These are phyloP conservation scores for Tolypocladium nubicola DNA, from an alignment of 2,329 filamentous ascomycete genomes.

Conservation along the genomic window DNA sequence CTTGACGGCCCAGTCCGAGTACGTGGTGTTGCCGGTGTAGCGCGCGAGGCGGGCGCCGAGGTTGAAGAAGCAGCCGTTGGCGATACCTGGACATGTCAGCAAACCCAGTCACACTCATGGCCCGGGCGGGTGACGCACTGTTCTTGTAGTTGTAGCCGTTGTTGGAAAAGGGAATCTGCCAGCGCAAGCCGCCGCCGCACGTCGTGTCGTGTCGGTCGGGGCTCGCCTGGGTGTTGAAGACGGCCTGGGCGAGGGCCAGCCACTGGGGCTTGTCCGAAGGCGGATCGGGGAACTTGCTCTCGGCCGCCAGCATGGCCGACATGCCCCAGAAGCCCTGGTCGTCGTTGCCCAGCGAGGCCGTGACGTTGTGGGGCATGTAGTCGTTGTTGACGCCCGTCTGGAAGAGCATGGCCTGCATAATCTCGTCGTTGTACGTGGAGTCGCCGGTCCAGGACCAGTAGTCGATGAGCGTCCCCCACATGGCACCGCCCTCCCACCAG, in stretches of 20 bases:
- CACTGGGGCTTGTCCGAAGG: conserved; percentile 37
- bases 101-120: too few species aligned
- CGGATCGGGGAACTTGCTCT: conserved; percentile 46
- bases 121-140: conserved; percentile 16
- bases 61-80: conserved; percentile 55
- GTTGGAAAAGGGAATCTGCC: conserved; percentile 70
- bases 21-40: conserved; percentile 57
- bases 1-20: conserved; percentile 51
- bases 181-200: conserved; percentile 54
- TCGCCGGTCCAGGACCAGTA: conserved; percentile 56
- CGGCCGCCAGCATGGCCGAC: conserved; percentile 50
- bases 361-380: conserved; percentile 46
- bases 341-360: conserved; percentile 47
- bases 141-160: conserved; percentile 70
- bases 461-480: conserved; percentile 53
- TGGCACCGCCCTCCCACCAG: conserved; percentile 56
- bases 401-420: conserved; percentile 39
- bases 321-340: conserved; percentile 60
- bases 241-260: conserved; percentile 48
- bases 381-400: conserved; percentile 42
- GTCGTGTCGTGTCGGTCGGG: conserved; percentile 46
- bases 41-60: conserved; percentile 58
- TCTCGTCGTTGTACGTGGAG: conserved; percentile 41
- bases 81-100: conserved; percentile 10
- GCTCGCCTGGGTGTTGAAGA: conserved; percentile 48